Conservation (phyloP, 2,329 filamentous ascomycete species). For the Fusarium foetens region DNA sequence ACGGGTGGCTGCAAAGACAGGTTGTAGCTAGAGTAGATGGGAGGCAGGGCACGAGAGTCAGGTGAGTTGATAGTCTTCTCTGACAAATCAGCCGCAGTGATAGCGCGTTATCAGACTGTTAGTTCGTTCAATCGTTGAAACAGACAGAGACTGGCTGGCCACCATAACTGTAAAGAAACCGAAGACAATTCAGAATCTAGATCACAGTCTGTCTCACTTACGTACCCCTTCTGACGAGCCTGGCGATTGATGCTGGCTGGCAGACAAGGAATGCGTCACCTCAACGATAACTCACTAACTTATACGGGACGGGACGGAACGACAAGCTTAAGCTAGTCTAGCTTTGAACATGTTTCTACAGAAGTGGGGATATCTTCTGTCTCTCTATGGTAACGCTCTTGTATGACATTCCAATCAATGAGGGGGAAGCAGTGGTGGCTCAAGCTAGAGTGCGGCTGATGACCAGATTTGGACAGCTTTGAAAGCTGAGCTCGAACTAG, state of each 20-base stretch:
- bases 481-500: neutral
- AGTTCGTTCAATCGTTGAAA: neutral
- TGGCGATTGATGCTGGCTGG: neutral
- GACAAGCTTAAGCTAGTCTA: neutral
- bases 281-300: neutral
- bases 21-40: neutral
- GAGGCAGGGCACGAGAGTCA: neutral
- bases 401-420: neutral
- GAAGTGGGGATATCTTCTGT: neutral
- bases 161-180: rapidly evolving
- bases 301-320: neutral
- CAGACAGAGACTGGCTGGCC: no score
- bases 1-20: neutral
- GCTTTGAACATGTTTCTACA: neutral
- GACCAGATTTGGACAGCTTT: neutral
- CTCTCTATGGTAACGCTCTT: neutral
- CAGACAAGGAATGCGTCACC: neutral
- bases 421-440: neutral
- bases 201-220: neutral
- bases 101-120: neutral
- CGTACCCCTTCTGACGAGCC: neutral
- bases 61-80: neutral
- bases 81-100: neutral
- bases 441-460: neutral
- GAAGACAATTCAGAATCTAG: neutral